Base-by-base conservation (phyloP, 805 yeast genomes). In the Saturnispora ahearnii region DNA sequence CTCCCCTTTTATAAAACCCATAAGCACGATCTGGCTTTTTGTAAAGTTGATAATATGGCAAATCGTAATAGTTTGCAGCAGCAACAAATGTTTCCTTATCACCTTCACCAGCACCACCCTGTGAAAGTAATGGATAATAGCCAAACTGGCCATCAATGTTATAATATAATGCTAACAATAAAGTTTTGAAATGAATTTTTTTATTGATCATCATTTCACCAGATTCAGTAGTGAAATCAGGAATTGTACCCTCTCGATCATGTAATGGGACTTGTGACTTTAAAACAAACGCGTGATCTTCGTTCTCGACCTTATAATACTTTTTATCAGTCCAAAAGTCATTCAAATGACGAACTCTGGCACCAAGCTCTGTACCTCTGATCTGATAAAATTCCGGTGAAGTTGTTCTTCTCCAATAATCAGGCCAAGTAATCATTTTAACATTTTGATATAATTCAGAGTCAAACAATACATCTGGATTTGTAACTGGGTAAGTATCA, bases 51-150 rank as follows among this genome's bases (percentile, higher is more conserved):
- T 80, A 79, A 54, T 69, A 79, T 1, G 72, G 66, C 47, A 75
- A 64, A 1, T 66, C 63, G 30, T 74, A 65, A 10, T 73, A 76
- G 30, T 73, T 71, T 2, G 87, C 83, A 0, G 88, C 86, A 0
- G 88, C 86, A 48, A 82, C 69, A 53, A 82, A 82, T 0, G 91
- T 83, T 56, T 84, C 91, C 59, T 84, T 85, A 61, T 85, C 91
- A 46, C 91, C 93, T 66, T 82, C 87, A n/a, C 93, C 93, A 4
- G 76, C 77, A 37, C 72, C 73, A 33, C 78, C 83, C 61, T 78
- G 77, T 0, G 82, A 73, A 48, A 79, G 68, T n/a, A 79, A 63
- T 26, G 77, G 77, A 54, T 79, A 79, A 55, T 74, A 79, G 49
- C 75, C 70, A n/a, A 71, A 70, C 2, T 82, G 83, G 0, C 85